These are phyloP conservation scores for Leishmania braziliensis DNA, from an alignment of 208 protist genomes.

Conservation along the genomic window DNA sequence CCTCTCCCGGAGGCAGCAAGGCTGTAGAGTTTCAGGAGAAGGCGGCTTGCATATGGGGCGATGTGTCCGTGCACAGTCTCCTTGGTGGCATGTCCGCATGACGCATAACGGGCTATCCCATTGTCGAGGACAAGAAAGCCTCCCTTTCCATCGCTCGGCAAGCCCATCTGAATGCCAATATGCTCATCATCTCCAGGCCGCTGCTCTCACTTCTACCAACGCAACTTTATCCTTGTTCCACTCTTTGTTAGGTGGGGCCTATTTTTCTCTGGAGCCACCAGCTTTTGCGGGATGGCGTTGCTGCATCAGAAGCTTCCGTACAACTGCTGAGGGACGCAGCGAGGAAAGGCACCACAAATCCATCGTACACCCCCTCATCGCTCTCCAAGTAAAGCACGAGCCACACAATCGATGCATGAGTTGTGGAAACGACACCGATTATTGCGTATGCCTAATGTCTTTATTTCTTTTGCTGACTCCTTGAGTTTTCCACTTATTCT, in stretches of 20 bases:
- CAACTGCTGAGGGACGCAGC: conserved; percentile 27
- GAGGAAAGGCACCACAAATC: background rate
- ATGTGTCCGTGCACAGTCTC: conserved; percentile 42
- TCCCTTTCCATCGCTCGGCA: conserved; percentile 54
- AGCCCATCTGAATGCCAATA: conserved; percentile 53
- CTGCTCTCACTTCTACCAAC: conserved; percentile 38
- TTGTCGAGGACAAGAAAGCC: conserved; percentile 42
- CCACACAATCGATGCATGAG: background rate
- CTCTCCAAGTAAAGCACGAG: background rate
- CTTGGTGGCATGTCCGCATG: conserved; percentile 50
- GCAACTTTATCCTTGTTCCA: conserved; percentile 39
- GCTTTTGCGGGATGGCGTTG: conserved; percentile 56
- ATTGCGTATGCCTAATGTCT: background rate
- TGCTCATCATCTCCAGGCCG: conserved; percentile 38
- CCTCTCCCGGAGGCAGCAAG: conserved; percentile 16
- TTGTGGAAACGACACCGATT: background rate
- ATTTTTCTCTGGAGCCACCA: conserved; percentile 42
- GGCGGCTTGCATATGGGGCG: conserved; percentile 3
- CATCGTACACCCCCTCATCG: background rate
- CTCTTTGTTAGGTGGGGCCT: conserved; percentile 47
- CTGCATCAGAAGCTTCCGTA: conserved; percentile 42
- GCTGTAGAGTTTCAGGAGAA: conserved; percentile 23
- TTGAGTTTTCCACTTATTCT: background rate
- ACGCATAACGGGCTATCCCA: conserved; percentile 27
- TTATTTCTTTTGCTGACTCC: background rate